These are phyloP conservation scores for Rhizopus delemar DNA, from an alignment of 371 early-diverging fungal genomes.

Conservation along the genomic window DNA sequence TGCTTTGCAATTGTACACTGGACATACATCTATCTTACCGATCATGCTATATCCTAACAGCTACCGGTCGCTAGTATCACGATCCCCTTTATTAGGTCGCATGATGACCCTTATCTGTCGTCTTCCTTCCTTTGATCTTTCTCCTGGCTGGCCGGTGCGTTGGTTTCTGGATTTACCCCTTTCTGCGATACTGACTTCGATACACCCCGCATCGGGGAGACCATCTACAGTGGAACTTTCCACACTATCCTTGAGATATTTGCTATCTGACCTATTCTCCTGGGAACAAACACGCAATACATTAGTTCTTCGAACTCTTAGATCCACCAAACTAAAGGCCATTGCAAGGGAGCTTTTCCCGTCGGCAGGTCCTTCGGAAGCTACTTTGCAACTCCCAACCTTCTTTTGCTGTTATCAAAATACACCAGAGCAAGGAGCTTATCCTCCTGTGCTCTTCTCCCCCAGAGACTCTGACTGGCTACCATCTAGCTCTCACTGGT, in stretches of 20 bases:
- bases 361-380: too few species aligned
- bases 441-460: too few species aligned
- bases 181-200: neutral
- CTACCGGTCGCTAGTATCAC: too few species aligned
- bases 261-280: constrained; percentile 2
- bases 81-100: too few species aligned
- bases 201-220: too few species aligned
- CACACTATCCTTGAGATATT: neutral
- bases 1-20: neutral
- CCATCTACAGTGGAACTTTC: constrained; percentile 3
- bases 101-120: neutral
- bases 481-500: too few species aligned
- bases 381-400: too few species aligned
- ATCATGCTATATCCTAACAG: neutral
- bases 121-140: neutral
- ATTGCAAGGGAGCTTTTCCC: too few species aligned
- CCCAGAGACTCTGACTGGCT: too few species aligned
- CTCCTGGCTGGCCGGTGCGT: neutral
- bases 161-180: constrained; percentile 1
- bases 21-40: constrained; percentile 1
- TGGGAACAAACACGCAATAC: neutral
- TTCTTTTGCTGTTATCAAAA: too few species aligned
- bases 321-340: neutral
- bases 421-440: too few species aligned
- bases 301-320: constrained; percentile 11